These are phyloP conservation scores for Ochromonas danica DNA, from an alignment of 108 stramenopile species.

Conservation along the genomic window DNA sequence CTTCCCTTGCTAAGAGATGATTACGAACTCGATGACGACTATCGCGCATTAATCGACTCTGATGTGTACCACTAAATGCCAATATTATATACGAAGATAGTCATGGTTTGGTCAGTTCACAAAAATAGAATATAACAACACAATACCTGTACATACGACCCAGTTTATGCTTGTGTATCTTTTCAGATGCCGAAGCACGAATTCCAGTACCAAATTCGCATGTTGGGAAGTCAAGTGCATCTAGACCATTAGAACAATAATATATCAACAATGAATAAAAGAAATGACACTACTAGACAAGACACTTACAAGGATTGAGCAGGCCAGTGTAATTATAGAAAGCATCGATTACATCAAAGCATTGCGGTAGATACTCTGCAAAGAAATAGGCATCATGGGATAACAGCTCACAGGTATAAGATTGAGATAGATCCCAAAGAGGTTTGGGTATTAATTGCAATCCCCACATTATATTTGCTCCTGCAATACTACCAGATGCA, in stretches of 20 bases:
- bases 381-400: slow-evolving; percentile 13
- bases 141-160: too few species aligned
- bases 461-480: slow-evolving; percentile 29
- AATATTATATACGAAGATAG: not conserved
- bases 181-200: too few species aligned
- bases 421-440: slow-evolving; percentile 3
- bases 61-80: not conserved
- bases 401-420: not conserved
- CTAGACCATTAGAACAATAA: not conserved
- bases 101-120: not conserved
- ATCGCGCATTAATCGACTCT: too few species aligned
- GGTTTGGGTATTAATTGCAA: slow-evolving; percentile 21
- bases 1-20: too few species aligned
- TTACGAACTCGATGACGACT: too few species aligned
- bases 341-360: not conserved
- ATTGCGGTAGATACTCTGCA: not conserved
- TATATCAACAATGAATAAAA: not conserved
- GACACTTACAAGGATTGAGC: slow-evolving; percentile 9
- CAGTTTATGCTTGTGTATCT: too few species aligned
- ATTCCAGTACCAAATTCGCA: not conserved
- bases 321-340: not conserved
- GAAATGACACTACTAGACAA: not conserved
- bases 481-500: not conserved
- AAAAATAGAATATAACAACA: too few species aligned
- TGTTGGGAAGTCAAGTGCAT: not conserved